phyloP scores from a whole-genome alignment of 345 rosid species.

The Salix udensis region DNA sequence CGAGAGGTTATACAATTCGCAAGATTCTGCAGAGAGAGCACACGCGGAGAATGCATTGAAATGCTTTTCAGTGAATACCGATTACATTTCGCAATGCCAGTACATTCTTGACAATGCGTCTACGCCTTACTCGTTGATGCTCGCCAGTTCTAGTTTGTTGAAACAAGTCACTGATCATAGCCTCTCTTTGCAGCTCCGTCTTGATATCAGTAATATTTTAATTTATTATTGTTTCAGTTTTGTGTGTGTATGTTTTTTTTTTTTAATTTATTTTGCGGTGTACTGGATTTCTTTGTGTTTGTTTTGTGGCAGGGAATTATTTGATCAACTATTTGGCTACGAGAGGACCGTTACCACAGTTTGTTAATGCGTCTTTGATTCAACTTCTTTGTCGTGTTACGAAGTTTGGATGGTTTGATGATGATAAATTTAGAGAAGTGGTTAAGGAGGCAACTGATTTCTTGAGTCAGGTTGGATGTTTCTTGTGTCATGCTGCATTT shows the following conservation, averaged over 20 bases:
- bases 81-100: conserved; percentile 92
- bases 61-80: conserved; percentile 81
- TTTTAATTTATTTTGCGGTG: not conserved
- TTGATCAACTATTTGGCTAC: conserved; percentile 81
- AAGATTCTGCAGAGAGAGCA: conserved; percentile 83
- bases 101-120: conserved; percentile 94
- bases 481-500: not conserved
- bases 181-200: conserved; percentile 80
- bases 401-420: conserved; percentile 99
- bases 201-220: conserved; percentile 67
- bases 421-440: conserved; percentile 82
- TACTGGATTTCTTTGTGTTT: conserved; percentile 9
- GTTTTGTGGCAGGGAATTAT: conserved; percentile 53
- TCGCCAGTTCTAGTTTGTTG: conserved; percentile 92
- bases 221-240: not conserved
- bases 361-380: conserved; percentile 80
- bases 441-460: conserved; percentile 82
- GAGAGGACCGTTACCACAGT: conserved; percentile 87
- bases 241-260: not conserved
- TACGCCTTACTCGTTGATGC: conserved; percentile 97
- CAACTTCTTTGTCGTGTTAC: conserved; percentile 89
- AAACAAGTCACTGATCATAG: conserved; percentile 97
- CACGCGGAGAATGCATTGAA: conserved; percentile 90
- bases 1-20: conserved; percentile 92
- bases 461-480: conserved; percentile 68